Percentiles rank a stretch among this genome's conserved stretches.
Conservation (phyloP, 345 rosid genomes). For the Salix caprea region DNA sequence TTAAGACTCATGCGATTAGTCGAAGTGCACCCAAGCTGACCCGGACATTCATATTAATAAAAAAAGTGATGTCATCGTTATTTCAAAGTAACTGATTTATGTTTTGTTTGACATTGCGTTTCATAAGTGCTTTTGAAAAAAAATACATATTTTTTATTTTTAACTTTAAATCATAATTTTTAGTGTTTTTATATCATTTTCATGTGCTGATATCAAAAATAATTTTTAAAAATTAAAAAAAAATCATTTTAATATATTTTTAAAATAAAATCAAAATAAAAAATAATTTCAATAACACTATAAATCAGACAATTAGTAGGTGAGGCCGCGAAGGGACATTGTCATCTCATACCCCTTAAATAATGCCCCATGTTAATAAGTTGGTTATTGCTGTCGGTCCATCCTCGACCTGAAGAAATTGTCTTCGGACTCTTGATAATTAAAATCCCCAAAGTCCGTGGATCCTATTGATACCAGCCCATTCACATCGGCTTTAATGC, state of each 20-base stretch:
- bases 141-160: too few species aligned
- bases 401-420: background rate
- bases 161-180: too few species aligned
- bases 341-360: background rate
- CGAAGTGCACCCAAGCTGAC: rapidly evolving
- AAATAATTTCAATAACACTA: too few species aligned
- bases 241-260: too few species aligned
- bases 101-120: too few species aligned
- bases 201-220: too few species aligned
- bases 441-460: background rate
- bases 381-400: background rate
- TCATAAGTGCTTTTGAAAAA: too few species aligned
- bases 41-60: too few species aligned
- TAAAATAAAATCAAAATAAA: too few species aligned
- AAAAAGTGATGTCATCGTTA: background rate
- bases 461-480: background rate
- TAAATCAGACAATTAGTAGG: background rate
- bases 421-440: background rate
- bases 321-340: background rate
- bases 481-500: background rate
- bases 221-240: too few species aligned
- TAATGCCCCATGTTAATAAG: background rate
- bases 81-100: background rate
- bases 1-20: too few species aligned
- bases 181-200: too few species aligned